Conservation (phyloP, 768 basidiomycete species). For the Pilatotrama ljubarskyi region DNA sequence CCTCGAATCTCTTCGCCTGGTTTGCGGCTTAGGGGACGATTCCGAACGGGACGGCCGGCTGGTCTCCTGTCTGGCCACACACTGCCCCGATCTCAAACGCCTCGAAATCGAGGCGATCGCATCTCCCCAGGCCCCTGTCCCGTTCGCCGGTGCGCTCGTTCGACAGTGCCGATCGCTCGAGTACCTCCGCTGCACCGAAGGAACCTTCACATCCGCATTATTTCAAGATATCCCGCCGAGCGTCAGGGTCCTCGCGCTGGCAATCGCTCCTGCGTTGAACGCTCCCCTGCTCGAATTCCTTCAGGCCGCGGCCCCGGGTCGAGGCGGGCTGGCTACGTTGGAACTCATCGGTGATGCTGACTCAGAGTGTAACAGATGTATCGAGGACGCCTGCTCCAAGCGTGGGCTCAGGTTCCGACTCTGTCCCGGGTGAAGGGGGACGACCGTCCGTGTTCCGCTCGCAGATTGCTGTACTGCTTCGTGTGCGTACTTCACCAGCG, state of each 20-base stretch:
- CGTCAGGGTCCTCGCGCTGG: neutral
- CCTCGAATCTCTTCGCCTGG: constrained; percentile 1
- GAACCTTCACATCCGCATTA: neutral
- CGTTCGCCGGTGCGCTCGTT: neutral
- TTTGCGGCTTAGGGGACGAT: constrained; percentile 1
- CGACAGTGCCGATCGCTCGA: neutral
- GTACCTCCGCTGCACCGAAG: neutral
- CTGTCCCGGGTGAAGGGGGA: neutral
- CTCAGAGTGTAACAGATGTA: neutral
- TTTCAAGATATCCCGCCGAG: neutral
- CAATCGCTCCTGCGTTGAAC: neutral
- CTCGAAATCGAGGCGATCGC: neutral
- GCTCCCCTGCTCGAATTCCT: neutral
- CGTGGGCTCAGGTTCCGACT: neutral
- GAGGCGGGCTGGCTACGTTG: neutral
- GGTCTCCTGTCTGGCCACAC: neutral
- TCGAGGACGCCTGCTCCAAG: neutral
- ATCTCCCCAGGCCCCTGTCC: neutral
- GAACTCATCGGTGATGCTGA: neutral
- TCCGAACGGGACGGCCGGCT: neutral
- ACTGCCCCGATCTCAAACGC: constrained; percentile 1
- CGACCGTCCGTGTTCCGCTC: neutral
- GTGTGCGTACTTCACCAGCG: neutral
- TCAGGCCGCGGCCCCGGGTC: neutral
- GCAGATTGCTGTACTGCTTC: neutral